phyloP scores from a whole-genome alignment of 1,139 yeast genomes.

The Taiozyma sp. region DNA sequence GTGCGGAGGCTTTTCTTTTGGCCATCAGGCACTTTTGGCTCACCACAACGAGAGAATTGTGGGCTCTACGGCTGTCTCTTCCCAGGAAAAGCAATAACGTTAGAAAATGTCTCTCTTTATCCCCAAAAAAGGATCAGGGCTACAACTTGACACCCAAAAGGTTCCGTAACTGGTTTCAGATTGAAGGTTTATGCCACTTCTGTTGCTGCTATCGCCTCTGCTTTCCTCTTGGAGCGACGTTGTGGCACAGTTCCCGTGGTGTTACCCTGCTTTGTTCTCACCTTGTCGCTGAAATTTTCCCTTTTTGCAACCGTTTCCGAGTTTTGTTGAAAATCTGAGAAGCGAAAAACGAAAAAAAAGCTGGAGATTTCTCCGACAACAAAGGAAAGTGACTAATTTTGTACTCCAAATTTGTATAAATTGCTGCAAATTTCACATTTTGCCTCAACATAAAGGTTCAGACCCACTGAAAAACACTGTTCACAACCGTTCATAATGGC shows the following conservation, averaged over 20 bases:
- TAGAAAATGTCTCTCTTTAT: too few relatives aligned
- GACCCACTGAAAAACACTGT: background rate
- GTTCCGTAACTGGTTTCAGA: too few relatives aligned
- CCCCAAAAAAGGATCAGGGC: too few relatives aligned
- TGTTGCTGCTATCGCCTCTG: background rate
- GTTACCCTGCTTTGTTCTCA: background rate
- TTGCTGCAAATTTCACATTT: background rate
- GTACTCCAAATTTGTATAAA: background rate
- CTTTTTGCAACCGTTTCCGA: background rate
- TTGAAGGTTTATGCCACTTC: background rate
- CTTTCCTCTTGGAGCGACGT: background rate
- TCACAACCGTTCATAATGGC: constrained; percentile 8
- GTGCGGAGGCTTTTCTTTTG: too few relatives aligned
- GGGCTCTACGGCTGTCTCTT: too few relatives aligned
- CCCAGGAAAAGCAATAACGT: too few relatives aligned
- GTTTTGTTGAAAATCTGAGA: background rate
- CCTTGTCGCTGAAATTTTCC: background rate
- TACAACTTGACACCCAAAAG: too few relatives aligned
- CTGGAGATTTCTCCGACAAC: background rate
- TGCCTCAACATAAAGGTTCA: background rate
- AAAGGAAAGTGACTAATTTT: background rate
- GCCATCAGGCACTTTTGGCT: too few relatives aligned
- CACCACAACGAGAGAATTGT: too few relatives aligned
- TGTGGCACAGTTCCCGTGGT: background rate
- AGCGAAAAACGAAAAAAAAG: background rate